Conservation (phyloP, 305 asterid species). For the Plantago coronopus region DNA sequence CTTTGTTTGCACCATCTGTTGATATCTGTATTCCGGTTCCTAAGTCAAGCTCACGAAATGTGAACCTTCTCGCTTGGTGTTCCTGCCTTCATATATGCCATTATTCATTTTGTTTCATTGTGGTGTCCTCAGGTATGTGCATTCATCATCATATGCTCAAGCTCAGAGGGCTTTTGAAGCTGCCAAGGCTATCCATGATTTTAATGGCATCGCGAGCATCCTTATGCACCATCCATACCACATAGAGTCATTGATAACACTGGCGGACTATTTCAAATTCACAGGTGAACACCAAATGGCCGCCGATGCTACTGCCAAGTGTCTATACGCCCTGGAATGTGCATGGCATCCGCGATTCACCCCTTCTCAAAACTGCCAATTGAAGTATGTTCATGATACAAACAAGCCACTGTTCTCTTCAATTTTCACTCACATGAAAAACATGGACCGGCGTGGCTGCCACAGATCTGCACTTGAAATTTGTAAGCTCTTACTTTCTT, state of each 20-base stretch:
- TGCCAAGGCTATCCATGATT: constrained; percentile 83
- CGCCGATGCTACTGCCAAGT: constrained; percentile 73
- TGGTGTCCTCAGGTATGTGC: constrained; percentile 52
- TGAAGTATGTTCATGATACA: constrained; percentile 62
- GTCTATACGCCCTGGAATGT: constrained; percentile 83
- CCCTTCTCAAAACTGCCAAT: constrained; percentile 63
- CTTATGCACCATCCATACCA: constrained; percentile 82
- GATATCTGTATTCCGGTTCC: background rate
- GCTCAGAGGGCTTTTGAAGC: constrained; percentile 87
- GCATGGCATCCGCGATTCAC: constrained; percentile 92
- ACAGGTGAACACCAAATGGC: constrained; percentile 93
- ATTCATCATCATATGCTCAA: constrained; percentile 70
- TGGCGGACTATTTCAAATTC: constrained; percentile 87
- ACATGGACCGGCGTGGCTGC: constrained; percentile 96
- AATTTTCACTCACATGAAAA: constrained; percentile 79
- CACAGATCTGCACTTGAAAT: constrained; percentile 93
- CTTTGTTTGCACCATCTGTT: background rate
- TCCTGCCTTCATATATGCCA: background rate
- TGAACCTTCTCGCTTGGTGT: background rate
- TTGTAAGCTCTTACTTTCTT: constrained; percentile 78
- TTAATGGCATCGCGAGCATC: constrained; percentile 74
- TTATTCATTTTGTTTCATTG: constrained; percentile 20
- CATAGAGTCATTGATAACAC: constrained; percentile 69
- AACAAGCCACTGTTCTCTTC: constrained; percentile 75
- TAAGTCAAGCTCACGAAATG: constrained; percentile 3